Evolutionary conservation across 345 rosid genomes (phyloP).

Genomic region (Cardiospermum halicacabum): DNA sequence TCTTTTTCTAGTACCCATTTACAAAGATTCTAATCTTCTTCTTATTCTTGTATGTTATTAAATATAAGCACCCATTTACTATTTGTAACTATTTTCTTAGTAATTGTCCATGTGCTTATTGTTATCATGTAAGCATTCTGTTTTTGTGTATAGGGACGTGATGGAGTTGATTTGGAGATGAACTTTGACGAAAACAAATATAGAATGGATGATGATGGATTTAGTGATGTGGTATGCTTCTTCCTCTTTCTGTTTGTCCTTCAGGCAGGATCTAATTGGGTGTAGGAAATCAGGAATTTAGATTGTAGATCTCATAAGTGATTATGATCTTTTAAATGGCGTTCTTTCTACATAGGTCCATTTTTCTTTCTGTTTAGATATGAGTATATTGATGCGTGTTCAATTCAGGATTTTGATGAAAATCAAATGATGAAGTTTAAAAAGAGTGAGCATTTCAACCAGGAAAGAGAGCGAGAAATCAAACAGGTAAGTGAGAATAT

Average conservation of each 20-base stretch:
- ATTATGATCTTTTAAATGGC: not conserved
- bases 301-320: not conserved
- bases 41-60: not conserved
- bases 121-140: not conserved
- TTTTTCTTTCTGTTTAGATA: not conserved
- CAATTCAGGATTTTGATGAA: constrained; percentile 40
- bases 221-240: constrained; percentile 66
- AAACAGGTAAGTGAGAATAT: constrained; percentile 51
- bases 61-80: not conserved
- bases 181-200: constrained; percentile 55
- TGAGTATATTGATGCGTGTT: not conserved
- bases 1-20: too few relatives aligned
- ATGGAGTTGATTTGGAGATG: constrained; percentile 86
- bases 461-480: constrained; percentile 92
- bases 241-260: not conserved
- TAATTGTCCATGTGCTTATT: not conserved
- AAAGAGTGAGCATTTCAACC: constrained; percentile 60
- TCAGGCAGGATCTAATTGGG: not conserved
- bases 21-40: not conserved
- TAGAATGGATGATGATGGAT: constrained; percentile 59
- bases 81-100: not conserved
- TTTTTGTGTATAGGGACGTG: constrained; percentile 40
- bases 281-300: constrained; percentile 1
- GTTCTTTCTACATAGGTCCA: too few relatives aligned
- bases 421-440: constrained; percentile 78